phyloP scores from a whole-genome alignment of 1,139 yeast species.

The Geotrichum aggregatum region DNA sequence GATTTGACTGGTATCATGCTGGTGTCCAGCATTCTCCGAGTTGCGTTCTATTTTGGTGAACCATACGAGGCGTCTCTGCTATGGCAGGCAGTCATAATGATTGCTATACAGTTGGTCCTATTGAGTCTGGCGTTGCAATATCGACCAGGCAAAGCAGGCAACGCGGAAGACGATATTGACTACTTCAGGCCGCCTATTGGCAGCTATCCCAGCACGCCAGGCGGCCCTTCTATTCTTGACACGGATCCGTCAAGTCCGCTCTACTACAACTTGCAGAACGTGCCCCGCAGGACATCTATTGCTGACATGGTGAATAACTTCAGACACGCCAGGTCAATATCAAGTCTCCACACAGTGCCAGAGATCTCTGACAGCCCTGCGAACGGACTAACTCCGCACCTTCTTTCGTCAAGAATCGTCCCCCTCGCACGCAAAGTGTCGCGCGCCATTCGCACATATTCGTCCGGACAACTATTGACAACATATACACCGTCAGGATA shows the following conservation, averaged over 20 bases:
- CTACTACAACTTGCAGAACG: background rate
- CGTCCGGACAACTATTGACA: background rate
- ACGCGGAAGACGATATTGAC: conserved; percentile 11
- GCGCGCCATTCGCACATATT: conserved; percentile 17
- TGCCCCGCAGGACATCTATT: conserved; percentile 9
- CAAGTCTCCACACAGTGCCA: conserved; percentile 2
- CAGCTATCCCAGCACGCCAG: background rate
- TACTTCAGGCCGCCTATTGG: conserved; percentile 19
- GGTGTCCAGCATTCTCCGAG: conserved; percentile 67
- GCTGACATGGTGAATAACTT: conserved; percentile 8
- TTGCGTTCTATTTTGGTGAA: conserved; percentile 68
- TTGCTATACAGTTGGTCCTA: conserved; percentile 63
- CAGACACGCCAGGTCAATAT: conserved; percentile 11
- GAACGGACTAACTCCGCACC: background rate
- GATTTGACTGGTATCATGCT: conserved; percentile 92
- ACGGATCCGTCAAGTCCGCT: background rate
- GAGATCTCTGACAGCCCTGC: background rate
- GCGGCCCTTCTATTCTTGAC: background rate
- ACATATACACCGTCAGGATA: conserved; percentile 9
- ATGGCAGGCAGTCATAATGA: conserved; percentile 74
- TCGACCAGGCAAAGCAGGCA: conserved; percentile 38
- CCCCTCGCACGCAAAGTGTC: conserved; percentile 8
- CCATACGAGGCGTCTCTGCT: conserved; percentile 76
- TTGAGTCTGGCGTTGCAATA: conserved; percentile 60
- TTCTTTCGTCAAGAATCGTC: background rate